Conservation (phyloP, 1,284 basidiomycete species). For the Malassezia vespertilionis region DNA sequence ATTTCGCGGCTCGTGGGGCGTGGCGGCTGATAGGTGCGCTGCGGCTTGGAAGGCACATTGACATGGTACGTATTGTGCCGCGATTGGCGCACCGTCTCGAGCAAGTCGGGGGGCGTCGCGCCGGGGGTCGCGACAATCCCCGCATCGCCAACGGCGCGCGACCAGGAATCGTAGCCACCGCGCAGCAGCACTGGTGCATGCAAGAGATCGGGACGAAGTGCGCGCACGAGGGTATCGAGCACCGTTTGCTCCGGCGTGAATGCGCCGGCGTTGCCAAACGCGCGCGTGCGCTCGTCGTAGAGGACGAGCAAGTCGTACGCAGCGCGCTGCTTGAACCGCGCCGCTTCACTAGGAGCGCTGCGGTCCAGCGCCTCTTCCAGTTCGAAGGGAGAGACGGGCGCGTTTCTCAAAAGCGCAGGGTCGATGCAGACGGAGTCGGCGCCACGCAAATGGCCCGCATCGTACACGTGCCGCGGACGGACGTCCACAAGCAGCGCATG, state of each 20-base stretch:
- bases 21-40: constrained; percentile 1
- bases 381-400: constrained; percentile 1
- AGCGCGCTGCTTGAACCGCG: constrained; percentile 66
- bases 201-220: constrained; percentile 52
- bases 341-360: constrained; percentile 59
- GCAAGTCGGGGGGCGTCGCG: constrained; percentile 11
- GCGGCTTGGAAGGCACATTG: neutral
- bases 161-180: constrained; percentile 79
- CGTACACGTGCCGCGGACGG: constrained; percentile 64
- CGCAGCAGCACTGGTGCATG: constrained; percentile 70
- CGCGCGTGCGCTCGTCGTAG: constrained; percentile 64
- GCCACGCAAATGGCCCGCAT: constrained; percentile 60
- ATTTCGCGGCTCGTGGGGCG: neutral
- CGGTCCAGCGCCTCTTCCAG: constrained; percentile 1
- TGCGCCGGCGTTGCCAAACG: constrained; percentile 48
- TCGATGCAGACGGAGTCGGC: constrained; percentile 74
- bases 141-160: constrained; percentile 55
- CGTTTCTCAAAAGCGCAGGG: constrained; percentile 16
- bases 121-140: constrained; percentile 49
- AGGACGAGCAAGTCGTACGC: constrained; percentile 82
- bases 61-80: constrained; percentile 5
- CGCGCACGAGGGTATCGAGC: constrained; percentile 49
- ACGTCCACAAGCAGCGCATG: constrained; percentile 67
- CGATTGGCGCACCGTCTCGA: constrained; percentile 8
- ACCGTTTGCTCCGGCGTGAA: constrained; percentile 9